A percentile compares a stretch with the other conserved stretches of the same genome.
These are phyloP conservation scores for Hypoxylon sp. DNA, from an alignment of 2,329 filamentous ascomycete genomes.

Conservation along the genomic window DNA sequence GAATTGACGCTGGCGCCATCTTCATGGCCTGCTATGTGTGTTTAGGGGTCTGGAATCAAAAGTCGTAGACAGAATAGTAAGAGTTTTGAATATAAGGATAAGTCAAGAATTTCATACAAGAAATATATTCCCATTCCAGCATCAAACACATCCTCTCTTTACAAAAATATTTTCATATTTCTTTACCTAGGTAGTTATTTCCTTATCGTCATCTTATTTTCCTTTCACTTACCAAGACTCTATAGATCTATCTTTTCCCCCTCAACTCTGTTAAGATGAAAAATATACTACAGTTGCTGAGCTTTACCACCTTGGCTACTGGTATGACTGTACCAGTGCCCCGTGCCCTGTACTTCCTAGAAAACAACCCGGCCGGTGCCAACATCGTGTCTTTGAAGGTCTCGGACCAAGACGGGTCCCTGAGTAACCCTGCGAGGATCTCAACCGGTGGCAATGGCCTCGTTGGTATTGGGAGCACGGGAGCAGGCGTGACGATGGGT, in stretches of 20 bases:
- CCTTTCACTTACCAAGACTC: not conserved
- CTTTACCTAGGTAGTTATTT: too few relatives aligned
- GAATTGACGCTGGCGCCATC: not conserved
- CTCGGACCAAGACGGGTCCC: slow-evolving; percentile 9
- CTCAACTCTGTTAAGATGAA: slow-evolving; percentile 2
- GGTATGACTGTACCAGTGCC: slow-evolving; percentile 4
- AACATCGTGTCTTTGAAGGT: slow-evolving; percentile 18
- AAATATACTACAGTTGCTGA: not conserved
- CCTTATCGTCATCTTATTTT: not conserved
- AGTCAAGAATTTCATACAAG: not conserved
- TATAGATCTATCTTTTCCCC: not conserved
- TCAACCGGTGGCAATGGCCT: slow-evolving; percentile 14
- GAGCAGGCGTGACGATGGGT: slow-evolving; percentile 6
- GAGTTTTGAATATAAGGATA: not conserved
- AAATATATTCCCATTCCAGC: not conserved
- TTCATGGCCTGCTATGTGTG: not conserved
- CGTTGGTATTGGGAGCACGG: slow-evolving; percentile 4
- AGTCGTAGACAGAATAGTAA: not conserved
- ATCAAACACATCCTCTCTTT: not conserved
- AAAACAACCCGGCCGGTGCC: slow-evolving; percentile 22
- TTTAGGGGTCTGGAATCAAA: not conserved
- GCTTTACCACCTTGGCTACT: slow-evolving; percentile 7
- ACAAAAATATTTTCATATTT: not conserved
- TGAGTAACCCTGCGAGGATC: slow-evolving; percentile 16
- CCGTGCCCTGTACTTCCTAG: slow-evolving; percentile 25